Evolutionary conservation across 2,329 filamentous ascomycete species (phyloP).

Genomic region (Alternaria panax): DNA sequence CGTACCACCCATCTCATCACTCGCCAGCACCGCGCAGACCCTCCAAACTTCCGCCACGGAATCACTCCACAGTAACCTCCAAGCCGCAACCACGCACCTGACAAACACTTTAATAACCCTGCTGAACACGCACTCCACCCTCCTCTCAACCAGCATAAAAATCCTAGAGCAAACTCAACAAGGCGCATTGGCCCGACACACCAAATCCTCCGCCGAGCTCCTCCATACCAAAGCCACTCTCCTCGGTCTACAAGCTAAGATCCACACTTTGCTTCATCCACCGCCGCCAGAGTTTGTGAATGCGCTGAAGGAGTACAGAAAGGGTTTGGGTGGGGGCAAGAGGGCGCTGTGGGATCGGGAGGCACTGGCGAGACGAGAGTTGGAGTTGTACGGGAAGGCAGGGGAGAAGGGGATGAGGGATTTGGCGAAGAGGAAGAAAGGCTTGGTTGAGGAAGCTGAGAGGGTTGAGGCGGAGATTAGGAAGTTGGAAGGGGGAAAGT

Average conservation of each 20-base stretch:
- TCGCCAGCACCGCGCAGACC: conserved; percentile 18
- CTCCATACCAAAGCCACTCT: conserved; percentile 52
- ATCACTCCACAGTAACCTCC: conserved; percentile 34
- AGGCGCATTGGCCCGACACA: conserved; percentile 52
- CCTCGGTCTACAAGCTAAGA: conserved; percentile 52
- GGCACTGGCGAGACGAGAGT: conserved; percentile 39
- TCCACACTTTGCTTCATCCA: conserved; percentile 38
- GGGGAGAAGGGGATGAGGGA: conserved; percentile 49
- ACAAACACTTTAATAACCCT: conserved; percentile 45
- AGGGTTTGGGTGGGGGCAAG: conserved; percentile 40
- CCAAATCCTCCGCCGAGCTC: conserved; percentile 54
- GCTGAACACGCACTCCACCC: conserved; percentile 47
- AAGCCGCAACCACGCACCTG: conserved; percentile 40
- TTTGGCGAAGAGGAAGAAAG: conserved; percentile 50
- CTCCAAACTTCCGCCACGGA: conserved; percentile 22
- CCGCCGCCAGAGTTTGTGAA: conserved; percentile 35
- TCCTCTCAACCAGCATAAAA: conserved; percentile 51
- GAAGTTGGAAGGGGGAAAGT: conserved; percentile 7
- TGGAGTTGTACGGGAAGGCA: conserved; percentile 48
- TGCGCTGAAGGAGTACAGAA: conserved; percentile 45
- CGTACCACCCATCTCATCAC: conserved; percentile 15
- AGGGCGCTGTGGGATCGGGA: conserved; percentile 41
- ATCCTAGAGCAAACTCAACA: conserved; percentile 58
- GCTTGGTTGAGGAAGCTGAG: conserved; percentile 28
- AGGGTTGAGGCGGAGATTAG: conserved; percentile 12